Evolutionary conservation across 805 yeast genomes (phyloP), one percentile per base, ranked within the genome.

Genomic region (Wickerhamiella australiensis): DNA sequence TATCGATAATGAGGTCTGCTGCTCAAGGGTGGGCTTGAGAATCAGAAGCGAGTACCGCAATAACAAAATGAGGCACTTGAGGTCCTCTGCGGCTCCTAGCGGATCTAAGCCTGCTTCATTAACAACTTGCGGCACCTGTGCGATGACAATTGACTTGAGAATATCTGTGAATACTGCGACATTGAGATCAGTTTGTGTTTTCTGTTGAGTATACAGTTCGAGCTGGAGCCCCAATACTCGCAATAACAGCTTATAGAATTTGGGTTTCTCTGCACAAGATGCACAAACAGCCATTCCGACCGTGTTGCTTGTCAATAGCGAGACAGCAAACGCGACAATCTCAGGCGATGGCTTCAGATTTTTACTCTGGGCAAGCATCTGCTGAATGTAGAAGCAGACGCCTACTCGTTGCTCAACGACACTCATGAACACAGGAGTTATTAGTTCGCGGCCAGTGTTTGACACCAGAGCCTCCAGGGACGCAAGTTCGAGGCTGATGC

Each of bases 381-480:
- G 53, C 26, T 45, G 63, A 57, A 60, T 67, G 61, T 77, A 72
- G 65, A 87, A 71, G 52, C 83, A 71, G 38, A 85, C 65, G 57
- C 85, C 88, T 36, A 80, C 68, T 46, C 94, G 73, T 47, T 75
- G 83, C 43, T 75, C 71, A 56, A 72, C 78, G 2, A 81, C 69
- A 17, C 72, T 74, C 3, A 65, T 62, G 57, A 78, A 76, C 4
- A 73, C 49, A 1, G 72, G 68, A 1, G 74, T 65, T 2, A 76
- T 70, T 2, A 71, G 63, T 7, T 82, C 83, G 51, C 75, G 26
- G 1, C 70, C 68, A 26, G 66, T 61, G 54, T 76, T 77, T 6
- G 74, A 65, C 46, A 67, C 67, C 36, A 87, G 65, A n/a, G 85
- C 65, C 25, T 69, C 64, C 7, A 70, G 59, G 0, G 78, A 78